phyloP scores from a whole-genome alignment of 2,329 filamentous ascomycete genomes.

The Pseudopyricularia javanii region DNA sequence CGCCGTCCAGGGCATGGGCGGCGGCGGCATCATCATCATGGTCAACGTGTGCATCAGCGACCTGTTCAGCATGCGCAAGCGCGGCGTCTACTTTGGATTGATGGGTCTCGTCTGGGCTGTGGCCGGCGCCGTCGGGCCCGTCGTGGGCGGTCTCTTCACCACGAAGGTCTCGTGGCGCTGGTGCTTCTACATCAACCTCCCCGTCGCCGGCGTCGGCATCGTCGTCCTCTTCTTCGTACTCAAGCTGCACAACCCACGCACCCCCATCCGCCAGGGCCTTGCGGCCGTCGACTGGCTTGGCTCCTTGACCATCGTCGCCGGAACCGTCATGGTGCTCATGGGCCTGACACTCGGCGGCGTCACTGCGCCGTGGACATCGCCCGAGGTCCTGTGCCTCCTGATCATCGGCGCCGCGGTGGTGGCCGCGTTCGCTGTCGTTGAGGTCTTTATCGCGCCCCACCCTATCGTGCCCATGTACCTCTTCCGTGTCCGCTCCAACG shows the following conservation, averaged over 20 bases:
- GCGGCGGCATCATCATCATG: constrained; percentile 46
- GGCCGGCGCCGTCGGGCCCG: constrained; percentile 28
- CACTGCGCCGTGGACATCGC: constrained; percentile 42
- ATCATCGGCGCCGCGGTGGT: constrained; percentile 4
- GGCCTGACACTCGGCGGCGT: constrained; percentile 46
- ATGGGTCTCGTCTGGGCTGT: constrained; percentile 25
- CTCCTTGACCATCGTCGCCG: constrained; percentile 38
- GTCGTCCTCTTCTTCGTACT: constrained; percentile 32
- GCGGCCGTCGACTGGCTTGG: constrained; percentile 48
- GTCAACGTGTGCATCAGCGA: constrained; percentile 52
- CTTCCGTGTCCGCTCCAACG: constrained; percentile 6
- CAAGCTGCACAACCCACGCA: constrained; percentile 25
- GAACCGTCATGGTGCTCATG: constrained; percentile 48
- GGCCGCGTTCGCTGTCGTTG: constrained; percentile 6
- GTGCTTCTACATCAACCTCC: constrained; percentile 35
- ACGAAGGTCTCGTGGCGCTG: constrained; percentile 25
- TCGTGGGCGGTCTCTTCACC: constrained; percentile 27
- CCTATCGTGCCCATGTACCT: constrained; percentile 8
- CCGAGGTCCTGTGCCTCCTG: constrained; percentile 49
- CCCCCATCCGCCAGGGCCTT: constrained; percentile 33
- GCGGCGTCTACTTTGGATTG: constrained; percentile 41
- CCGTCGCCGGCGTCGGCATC: constrained; percentile 31
- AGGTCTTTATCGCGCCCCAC: constrained; percentile 6
- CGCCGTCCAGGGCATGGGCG: constrained; percentile 47
- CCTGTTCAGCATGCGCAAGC: constrained; percentile 43